Evolutionary conservation across 2,329 filamentous ascomycete species (phyloP), one percentile per base, ranked within the genome.

Genomic region (Alternaria longipes): DNA sequence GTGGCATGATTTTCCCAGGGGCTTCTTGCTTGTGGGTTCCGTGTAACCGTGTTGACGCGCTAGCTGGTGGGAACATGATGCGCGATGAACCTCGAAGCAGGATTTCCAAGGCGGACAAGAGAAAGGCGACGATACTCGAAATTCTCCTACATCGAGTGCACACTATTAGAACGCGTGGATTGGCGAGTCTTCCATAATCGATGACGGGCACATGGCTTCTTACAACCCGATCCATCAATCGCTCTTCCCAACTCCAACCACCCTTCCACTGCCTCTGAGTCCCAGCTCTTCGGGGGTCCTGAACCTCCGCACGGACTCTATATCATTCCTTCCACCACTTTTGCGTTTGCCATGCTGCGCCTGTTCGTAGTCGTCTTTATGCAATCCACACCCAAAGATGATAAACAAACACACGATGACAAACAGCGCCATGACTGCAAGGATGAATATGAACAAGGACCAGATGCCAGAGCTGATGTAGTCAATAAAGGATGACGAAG

Each of bases 191-290:
- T 11, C 14, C 30, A 49, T 8, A 30, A 49, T 24, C 18, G 30
- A 49, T 36, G 30, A 36, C 14, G 30, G 8, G 28, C 18, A 12
- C 18, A 49, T 34, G 30, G 45, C 46, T 36, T 30, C 16, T n/a
- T 6, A 36, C 4, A 12, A 16, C 18, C 30, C 38, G 14, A 14
- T 14, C 14, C 5, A 32, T 70, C 56, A 78, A 69, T 78, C 75
- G 63, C 69, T 75, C 63, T 78, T 78, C 46, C 70, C 74, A 28
- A 75, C 64, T 14, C 74, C 75, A 8, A 76, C 70, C 20, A 76
- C 70, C 52, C 54, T 74, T 26, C 66, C 72, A 26, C 66, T 61
- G 30, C 64, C 60, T 51, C 66, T 57, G n/a, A 75, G 45, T 20
- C 70, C 72, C 54, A 76, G 49, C 55, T 76, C 73, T 28, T 74